Evolutionary conservation across 331 rosid genomes (phyloP).

Genomic region (Quercus lobata): DNA sequence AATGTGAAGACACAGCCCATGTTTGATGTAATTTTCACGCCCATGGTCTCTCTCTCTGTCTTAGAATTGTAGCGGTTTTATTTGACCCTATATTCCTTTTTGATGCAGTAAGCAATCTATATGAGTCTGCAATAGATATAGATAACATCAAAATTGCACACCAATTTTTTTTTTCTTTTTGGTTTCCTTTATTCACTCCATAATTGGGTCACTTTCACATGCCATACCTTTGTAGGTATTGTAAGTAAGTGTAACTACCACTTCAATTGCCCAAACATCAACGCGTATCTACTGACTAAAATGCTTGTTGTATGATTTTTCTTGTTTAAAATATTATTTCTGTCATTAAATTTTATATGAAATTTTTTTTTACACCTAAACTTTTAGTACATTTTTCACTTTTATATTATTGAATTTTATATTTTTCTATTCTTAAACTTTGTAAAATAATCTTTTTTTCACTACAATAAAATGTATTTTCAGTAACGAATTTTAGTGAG

Average conservation of each 20-base stretch:
- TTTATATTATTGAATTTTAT: no score
- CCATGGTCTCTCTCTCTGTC: conserved; percentile 13
- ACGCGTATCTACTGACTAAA: neutral
- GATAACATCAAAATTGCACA: neutral
- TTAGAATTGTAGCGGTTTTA: conserved; percentile 20
- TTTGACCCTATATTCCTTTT: conserved; percentile 28
- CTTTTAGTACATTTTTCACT: no score
- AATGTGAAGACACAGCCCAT: conserved; percentile 16
- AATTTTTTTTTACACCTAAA: no score
- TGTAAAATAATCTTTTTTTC: no score
- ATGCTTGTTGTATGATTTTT: neutral
- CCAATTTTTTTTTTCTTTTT: neutral
- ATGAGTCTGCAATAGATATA: neutral
- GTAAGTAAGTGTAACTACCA: neutral
- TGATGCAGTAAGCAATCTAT: conserved; percentile 4
- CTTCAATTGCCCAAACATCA: neutral
- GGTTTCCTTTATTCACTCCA: neutral
- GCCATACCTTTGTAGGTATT: conserved; percentile 9
- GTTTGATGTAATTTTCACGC: conserved; percentile 27
- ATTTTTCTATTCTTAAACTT: no score
- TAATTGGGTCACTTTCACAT: conserved; percentile 1
- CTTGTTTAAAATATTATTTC: no score
- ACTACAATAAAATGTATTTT: no score
- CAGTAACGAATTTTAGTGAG: no score
- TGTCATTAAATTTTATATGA: no score